These are phyloP conservation scores for Exophiala calicioides DNA, from an alignment of 2,329 filamentous ascomycete genomes.

Conservation along the genomic window DNA sequence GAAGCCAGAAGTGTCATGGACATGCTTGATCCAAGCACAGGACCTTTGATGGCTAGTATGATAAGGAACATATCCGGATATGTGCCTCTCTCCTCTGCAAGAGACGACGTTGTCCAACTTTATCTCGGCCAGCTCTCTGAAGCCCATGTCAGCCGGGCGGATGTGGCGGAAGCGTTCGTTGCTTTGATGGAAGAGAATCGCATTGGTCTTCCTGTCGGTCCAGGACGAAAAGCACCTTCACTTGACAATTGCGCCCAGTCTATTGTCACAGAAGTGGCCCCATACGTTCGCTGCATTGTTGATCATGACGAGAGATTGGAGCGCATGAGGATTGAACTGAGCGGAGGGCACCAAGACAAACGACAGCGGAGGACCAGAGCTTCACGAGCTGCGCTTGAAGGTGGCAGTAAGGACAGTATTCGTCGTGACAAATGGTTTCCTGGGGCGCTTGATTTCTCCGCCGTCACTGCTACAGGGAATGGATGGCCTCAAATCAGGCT, in stretches of 20 bases:
- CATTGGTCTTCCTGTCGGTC: slow-evolving; percentile 34
- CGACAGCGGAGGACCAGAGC: slow-evolving; percentile 70
- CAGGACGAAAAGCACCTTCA: slow-evolving; percentile 58
- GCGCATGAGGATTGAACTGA: slow-evolving; percentile 63
- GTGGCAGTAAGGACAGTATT: slow-evolving; percentile 66
- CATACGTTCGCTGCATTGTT: slow-evolving; percentile 85
- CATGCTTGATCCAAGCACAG: slow-evolving; percentile 11
- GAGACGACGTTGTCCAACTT: slow-evolving; percentile 22
- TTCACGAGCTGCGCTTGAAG: slow-evolving; percentile 75
- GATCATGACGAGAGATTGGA: slow-evolving; percentile 72
- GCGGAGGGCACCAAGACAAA: slow-evolving; percentile 63
- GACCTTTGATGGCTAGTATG: slow-evolving; percentile 11
- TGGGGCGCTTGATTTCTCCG: slow-evolving; percentile 58
- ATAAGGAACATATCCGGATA: slow-evolving; percentile 4
- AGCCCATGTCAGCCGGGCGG: slow-evolving; percentile 29
- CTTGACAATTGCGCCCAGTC: slow-evolving; percentile 71
- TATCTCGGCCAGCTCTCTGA: slow-evolving; percentile 32
- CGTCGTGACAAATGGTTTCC: slow-evolving; percentile 73
- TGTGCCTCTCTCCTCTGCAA: slow-evolving; percentile 6
- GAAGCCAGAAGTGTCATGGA: slow-evolving; percentile 26
- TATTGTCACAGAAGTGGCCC: slow-evolving; percentile 76
- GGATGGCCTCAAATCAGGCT: slow-evolving; percentile 40
- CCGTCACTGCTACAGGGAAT: slow-evolving; percentile 66
- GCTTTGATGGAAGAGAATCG: slow-evolving; percentile 49
- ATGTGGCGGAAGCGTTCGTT: slow-evolving; percentile 50